Conservation (phyloP, 495 filamentous ascomycete genomes). For the Oidiodendron maius region DNA sequence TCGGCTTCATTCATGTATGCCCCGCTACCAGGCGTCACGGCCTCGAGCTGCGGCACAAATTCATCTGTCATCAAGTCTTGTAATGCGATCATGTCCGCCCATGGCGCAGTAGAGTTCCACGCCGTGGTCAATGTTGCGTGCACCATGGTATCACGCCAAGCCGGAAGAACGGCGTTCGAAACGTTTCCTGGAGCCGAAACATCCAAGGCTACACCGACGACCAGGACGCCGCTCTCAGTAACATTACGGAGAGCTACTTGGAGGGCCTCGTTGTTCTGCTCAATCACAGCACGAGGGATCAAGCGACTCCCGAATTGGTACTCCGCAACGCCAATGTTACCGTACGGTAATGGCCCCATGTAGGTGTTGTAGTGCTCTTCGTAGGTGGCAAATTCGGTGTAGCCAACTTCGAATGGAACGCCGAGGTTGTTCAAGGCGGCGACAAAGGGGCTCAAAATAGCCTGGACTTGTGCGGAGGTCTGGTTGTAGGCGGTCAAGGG, state of each 20-base stretch:
- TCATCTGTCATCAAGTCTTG: conserved; percentile 27
- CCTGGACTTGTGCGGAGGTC: not conserved
- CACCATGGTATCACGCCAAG: conserved; percentile 47
- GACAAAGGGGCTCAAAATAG: not conserved
- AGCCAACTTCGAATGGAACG: not conserved
- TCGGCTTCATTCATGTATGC: conserved; percentile 41
- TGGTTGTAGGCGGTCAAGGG: not conserved
- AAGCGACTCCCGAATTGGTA: not conserved
- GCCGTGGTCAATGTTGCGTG: conserved; percentile 16
- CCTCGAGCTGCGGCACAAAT: conserved; percentile 27
- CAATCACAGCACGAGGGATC: not conserved
- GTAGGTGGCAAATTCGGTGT: not conserved
- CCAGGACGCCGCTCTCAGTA: conserved; percentile 22
- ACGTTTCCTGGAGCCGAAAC: conserved; percentile 24
- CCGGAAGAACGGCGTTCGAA: conserved; percentile 50
- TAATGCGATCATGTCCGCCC: conserved; percentile 17
- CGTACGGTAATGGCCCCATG: not conserved
- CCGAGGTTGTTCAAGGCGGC: not conserved
- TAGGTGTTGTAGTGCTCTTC: not conserved
- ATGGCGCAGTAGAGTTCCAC: conserved; percentile 32
- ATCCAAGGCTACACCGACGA: conserved; percentile 37
- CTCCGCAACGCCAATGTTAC: not conserved
- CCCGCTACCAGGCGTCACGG: conserved; percentile 29
- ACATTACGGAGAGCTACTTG: not conserved
- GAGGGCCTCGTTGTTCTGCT: not conserved